Percentiles rank a stretch among this genome's conserved stretches.
Conservation (phyloP, 2,329 filamentous ascomycete species). For the Stemphylium beticola region DNA sequence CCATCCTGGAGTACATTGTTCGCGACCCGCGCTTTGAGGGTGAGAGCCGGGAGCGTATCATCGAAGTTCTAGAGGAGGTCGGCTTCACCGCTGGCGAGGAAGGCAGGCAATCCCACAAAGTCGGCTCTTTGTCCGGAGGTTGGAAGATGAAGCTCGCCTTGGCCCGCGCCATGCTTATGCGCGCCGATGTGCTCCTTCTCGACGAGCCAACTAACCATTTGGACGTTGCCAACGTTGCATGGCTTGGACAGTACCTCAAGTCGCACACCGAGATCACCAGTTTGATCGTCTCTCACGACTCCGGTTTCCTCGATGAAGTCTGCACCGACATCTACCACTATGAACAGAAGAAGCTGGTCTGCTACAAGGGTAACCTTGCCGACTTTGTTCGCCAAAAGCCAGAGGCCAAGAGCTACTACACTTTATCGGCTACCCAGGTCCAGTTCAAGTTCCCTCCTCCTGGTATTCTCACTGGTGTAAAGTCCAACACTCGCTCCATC, state of each 20-base stretch:
- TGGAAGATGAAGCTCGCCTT: conserved; percentile 99
- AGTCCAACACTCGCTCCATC: conserved; percentile 91
- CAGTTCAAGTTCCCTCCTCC: conserved; percentile 99
- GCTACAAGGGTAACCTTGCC: conserved; percentile 81
- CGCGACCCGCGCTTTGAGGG: conserved; percentile 87
- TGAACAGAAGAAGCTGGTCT: conserved; percentile 92
- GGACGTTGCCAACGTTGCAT: conserved; percentile 94
- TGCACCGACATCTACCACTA: conserved; percentile 99
- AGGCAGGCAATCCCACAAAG: conserved; percentile 85
- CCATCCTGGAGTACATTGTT: conserved; percentile 88
- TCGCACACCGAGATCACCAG: conserved; percentile 95
- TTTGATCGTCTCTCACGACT: conserved; percentile 98
- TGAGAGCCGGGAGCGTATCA: conserved; percentile 81
- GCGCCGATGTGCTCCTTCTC: conserved; percentile 92
- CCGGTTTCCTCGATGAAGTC: conserved; percentile 93
- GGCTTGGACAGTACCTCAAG: conserved; percentile 95
- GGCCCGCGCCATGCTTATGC: conserved; percentile 94
- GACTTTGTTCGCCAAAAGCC: conserved; percentile 88
- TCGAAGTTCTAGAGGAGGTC: conserved; percentile 83
- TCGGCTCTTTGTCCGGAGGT: conserved; percentile 93
- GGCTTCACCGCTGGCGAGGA: conserved; percentile 91
- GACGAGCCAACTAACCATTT: conserved; percentile 99
- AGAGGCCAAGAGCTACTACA: conserved; percentile 98
- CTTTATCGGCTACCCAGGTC: conserved; percentile 82
- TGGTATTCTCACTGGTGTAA: conserved; percentile 92